Evolutionary conservation across 2,329 filamentous ascomycete species (phyloP).

Genomic region (Penicillium oxalicum): DNA sequence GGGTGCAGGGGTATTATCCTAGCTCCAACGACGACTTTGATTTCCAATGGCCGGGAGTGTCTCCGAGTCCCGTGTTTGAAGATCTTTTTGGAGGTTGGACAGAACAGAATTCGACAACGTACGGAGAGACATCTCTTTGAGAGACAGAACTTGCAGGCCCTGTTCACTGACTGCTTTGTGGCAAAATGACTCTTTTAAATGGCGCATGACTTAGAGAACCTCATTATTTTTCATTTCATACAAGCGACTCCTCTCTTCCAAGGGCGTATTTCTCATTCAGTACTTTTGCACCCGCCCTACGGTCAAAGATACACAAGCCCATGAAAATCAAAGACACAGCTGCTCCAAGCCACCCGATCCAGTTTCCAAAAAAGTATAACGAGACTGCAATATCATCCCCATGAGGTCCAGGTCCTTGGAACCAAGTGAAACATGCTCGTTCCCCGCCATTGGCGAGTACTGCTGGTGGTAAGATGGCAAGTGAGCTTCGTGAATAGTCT

Average conservation of each 20-base stretch:
- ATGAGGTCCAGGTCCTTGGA: background rate
- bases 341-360: background rate
- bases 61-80: background rate
- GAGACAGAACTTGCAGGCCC: background rate
- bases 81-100: conserved; percentile 5
- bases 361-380: background rate
- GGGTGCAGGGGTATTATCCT: background rate
- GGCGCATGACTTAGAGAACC: too few relatives aligned
- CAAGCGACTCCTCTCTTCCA: background rate
- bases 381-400: background rate
- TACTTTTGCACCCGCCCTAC: background rate
- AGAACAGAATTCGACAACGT: background rate
- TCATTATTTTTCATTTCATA: background rate
- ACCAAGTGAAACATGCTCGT: background rate
- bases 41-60: background rate
- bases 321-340: background rate
- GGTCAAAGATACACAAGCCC: background rate
- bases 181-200: too few relatives aligned
- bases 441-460: background rate
- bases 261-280: too few relatives aligned
- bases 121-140: background rate
- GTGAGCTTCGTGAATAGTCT: background rate
- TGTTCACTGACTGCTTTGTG: too few relatives aligned
- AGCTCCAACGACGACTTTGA: background rate
- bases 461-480: background rate